phyloP scores from a whole-genome alignment of 2,329 filamentous ascomycete species.

The Pezicula carpinea region DNA sequence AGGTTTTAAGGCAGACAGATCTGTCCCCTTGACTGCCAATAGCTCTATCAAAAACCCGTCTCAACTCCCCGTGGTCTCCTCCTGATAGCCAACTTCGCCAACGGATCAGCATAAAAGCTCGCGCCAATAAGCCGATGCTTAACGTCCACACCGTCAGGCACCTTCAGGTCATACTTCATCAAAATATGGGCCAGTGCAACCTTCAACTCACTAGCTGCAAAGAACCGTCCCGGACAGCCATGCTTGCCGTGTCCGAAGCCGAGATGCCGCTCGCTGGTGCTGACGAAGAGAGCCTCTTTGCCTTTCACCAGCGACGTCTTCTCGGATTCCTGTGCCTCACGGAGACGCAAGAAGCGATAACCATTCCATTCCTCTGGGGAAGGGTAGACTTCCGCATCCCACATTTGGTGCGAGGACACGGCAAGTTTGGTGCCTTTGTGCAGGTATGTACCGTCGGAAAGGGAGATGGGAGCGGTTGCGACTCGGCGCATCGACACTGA shows the following conservation, averaged over 20 bases:
- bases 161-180: slow-evolving; percentile 25
- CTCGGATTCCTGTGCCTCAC: slow-evolving; percentile 5
- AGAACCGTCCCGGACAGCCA: slow-evolving; percentile 36
- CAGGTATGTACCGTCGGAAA: slow-evolving; percentile 27
- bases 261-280: slow-evolving; percentile 25
- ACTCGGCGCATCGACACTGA: slow-evolving; percentile 10
- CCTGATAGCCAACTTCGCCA: no score
- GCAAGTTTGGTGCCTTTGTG: slow-evolving; percentile 15
- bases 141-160: no score
- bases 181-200: slow-evolving; percentile 24
- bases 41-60: no score
- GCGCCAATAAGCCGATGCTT: no score
- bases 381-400: slow-evolving; percentile 13
- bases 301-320: no score
- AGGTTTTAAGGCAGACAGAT: no score
- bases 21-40: no score
- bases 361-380: slow-evolving; percentile 5
- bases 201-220: slow-evolving; percentile 33
- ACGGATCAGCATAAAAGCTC: no score
- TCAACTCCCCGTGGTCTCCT: no score
- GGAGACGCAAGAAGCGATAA: slow-evolving; percentile 7
- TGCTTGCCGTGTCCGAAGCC: slow-evolving; percentile 35
- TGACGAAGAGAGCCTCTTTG: slow-evolving; percentile 31
- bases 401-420: slow-evolving; percentile 12
- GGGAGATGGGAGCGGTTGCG: slow-evolving; percentile 13